phyloP scores from a whole-genome alignment of 768 basidiomycete genomes.

The Clathrus columnatus region DNA sequence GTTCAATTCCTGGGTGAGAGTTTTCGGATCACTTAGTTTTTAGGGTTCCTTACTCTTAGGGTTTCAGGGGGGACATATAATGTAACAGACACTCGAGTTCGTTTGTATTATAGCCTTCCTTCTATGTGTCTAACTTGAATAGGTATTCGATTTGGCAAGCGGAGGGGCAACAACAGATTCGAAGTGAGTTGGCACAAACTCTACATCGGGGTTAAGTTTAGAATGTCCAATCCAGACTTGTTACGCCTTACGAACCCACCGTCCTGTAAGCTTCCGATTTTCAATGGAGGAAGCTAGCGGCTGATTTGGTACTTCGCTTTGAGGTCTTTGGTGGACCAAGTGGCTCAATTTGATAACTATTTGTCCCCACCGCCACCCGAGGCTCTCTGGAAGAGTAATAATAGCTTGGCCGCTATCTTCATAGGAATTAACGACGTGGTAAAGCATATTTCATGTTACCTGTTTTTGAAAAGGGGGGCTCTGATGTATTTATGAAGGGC shows the following conservation, averaged over 20 bases:
- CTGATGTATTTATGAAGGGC: slow-evolving; percentile 24
- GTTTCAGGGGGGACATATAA: slow-evolving; percentile 42
- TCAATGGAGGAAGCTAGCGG: neutral
- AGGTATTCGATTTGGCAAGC: slow-evolving; percentile 26
- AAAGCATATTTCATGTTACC: slow-evolving; percentile 1
- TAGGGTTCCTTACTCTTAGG: slow-evolving; percentile 2
- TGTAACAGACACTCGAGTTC: slow-evolving; percentile 42
- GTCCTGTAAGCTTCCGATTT: slow-evolving; percentile 22
- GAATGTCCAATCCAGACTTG: slow-evolving; percentile 20
- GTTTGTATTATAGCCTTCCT: neutral
- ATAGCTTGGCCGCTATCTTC: slow-evolving; percentile 29
- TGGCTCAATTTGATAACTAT: slow-evolving; percentile 25
- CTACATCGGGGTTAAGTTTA: neutral
- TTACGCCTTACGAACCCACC: slow-evolving; percentile 27
- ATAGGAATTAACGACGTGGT: slow-evolving; percentile 32
- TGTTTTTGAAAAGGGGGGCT: neutral
- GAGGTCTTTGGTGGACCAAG: slow-evolving; percentile 29
- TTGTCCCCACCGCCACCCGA: slow-evolving; percentile 25
- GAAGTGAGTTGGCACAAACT: slow-evolving; percentile 12
- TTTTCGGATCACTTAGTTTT: neutral
- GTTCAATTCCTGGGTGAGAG: slow-evolving; percentile 41
- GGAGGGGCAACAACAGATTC: slow-evolving; percentile 31
- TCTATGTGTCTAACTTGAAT: neutral
- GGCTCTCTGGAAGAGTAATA: slow-evolving; percentile 24
- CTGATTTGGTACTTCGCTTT: neutral